These are phyloP conservation scores for Ophiocordyceps camponoti-rufipedis DNA, from an alignment of 2,329 filamentous ascomycete species.

Conservation along the genomic window DNA sequence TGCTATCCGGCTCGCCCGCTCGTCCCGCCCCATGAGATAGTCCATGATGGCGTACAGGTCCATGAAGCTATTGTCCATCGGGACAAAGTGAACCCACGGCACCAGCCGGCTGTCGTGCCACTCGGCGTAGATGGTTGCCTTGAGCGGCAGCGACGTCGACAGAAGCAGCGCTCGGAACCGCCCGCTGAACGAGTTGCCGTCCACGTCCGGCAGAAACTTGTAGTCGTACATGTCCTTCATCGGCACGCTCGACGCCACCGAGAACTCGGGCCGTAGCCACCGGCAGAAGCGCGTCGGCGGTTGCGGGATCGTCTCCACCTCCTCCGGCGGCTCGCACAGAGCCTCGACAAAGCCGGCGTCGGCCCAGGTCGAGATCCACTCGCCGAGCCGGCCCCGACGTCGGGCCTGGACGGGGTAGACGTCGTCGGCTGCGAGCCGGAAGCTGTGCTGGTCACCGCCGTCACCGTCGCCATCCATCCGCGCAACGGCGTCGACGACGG, in stretches of 20 bases:
- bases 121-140: constrained; percentile 54
- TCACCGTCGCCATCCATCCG: constrained; percentile 1
- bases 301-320: neutral
- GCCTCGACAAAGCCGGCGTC: constrained; percentile 25
- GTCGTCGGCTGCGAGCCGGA: constrained; percentile 18
- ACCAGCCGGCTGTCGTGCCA: constrained; percentile 56
- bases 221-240: constrained; percentile 30
- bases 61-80: constrained; percentile 48
- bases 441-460: constrained; percentile 21
- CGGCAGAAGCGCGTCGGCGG: neutral
- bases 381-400: constrained; percentile 16
- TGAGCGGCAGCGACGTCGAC: constrained; percentile 48
- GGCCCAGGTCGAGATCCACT: constrained; percentile 20
- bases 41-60: constrained; percentile 49
- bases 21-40: constrained; percentile 41
- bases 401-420: constrained; percentile 23
- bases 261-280: neutral
- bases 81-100: constrained; percentile 56
- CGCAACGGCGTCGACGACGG: constrained; percentile 31
- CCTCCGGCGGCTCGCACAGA: constrained; percentile 11
- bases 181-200: constrained; percentile 48
- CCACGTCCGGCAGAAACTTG: constrained; percentile 53
- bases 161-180: constrained; percentile 45
- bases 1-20: constrained; percentile 39
- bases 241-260: constrained; percentile 11